Evolutionary conservation across 306 rosid species (phyloP).

Genomic region (Rosa rugosa): DNA sequence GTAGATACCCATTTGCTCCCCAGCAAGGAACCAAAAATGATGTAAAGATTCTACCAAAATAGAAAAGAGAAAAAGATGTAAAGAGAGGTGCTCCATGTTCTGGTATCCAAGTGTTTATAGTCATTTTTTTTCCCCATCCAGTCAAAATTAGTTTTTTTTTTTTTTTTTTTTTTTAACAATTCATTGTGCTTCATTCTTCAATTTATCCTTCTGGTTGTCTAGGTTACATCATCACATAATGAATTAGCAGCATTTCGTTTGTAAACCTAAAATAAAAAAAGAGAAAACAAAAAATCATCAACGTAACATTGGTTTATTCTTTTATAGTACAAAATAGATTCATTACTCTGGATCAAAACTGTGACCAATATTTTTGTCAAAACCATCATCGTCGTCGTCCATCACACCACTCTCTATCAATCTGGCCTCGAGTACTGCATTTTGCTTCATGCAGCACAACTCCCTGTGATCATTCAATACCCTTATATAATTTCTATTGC

Average conservation of each 20-base stretch:
- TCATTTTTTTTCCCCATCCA: conserved; percentile 14
- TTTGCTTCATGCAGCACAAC: background rate
- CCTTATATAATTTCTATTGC: background rate
- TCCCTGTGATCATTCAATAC: conserved; percentile 1
- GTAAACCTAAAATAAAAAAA: background rate
- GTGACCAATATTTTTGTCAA: background rate
- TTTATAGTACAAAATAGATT: background rate
- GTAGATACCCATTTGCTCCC: conserved; percentile 2
- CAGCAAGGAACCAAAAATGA: conserved; percentile 10
- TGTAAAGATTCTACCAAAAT: background rate
- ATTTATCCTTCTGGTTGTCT: background rate
- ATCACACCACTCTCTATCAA: background rate
- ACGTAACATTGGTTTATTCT: background rate
- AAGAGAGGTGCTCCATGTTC: conserved; percentile 10
- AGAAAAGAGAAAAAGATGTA: background rate
- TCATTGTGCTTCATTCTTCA: background rate
- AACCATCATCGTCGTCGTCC: background rate
- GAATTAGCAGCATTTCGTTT: background rate
- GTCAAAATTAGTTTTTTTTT: background rate
- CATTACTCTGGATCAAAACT: background rate
- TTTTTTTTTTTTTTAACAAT: background rate
- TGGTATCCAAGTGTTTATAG: conserved; percentile 13
- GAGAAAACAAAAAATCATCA: background rate
- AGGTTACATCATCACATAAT: background rate
- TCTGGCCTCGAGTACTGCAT: background rate